Evolutionary conservation across 2,329 filamentous ascomycete genomes (phyloP).

Genomic region (Cadophora malorum): DNA sequence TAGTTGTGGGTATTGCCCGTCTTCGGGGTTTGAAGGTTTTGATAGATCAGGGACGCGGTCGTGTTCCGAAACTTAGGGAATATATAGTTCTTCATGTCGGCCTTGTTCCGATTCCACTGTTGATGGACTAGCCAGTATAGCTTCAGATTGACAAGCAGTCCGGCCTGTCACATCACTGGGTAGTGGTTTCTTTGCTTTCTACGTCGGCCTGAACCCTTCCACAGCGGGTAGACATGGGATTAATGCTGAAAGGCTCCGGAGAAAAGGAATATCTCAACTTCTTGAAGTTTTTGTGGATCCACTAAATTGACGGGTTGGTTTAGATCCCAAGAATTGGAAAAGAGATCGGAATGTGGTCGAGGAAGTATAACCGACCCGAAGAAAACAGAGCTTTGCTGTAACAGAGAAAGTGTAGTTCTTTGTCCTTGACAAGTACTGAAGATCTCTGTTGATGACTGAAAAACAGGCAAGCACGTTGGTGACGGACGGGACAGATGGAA

Average conservation of each 20-base stretch:
- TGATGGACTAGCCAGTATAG: not conserved
- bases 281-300: not conserved
- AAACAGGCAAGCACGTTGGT: not conserved
- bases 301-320: not conserved
- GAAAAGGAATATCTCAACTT: not conserved
- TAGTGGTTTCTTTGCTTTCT: not conserved
- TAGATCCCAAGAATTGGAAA: not conserved
- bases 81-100: not conserved
- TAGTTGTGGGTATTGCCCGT: not conserved
- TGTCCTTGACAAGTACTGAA: not conserved
- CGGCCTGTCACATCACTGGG: not conserved
- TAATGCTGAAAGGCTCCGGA: not conserved
- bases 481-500: not conserved
- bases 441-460: not conserved
- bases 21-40: constrained; percentile 6
- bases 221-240: not conserved
- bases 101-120: not conserved
- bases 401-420: not conserved
- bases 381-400: not conserved
- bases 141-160: not conserved
- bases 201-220: not conserved
- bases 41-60: not conserved
- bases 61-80: not conserved
- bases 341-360: not conserved
- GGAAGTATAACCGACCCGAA: not conserved